Percentiles rank a stretch among this genome's conserved stretches.
Conservation (phyloP, 192 early-diverging fungal species). For the Phlyctochytrium arcticum region DNA sequence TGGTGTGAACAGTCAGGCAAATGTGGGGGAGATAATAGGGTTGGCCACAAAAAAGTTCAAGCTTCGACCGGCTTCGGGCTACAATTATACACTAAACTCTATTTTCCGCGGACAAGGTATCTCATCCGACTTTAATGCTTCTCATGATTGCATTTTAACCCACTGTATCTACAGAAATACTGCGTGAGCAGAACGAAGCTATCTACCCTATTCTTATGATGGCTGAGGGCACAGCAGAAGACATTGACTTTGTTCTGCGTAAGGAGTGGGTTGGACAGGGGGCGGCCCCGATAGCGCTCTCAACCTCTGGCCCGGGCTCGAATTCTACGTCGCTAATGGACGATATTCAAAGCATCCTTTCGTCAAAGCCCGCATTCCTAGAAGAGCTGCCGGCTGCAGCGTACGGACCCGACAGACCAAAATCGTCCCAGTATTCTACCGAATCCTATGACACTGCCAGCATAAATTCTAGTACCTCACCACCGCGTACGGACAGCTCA, state of each 20-base stretch:
- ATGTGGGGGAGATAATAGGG: constrained; percentile 33
- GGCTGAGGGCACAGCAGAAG: constrained; percentile 25
- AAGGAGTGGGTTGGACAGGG: constrained; percentile 29
- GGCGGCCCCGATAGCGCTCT: constrained; percentile 3
- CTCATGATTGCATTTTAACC: background rate
- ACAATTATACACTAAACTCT: constrained; percentile 27
- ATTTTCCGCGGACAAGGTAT: constrained; percentile 33
- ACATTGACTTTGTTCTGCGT: constrained; percentile 42
- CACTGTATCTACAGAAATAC: constrained; percentile 16
- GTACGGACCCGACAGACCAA: background rate
- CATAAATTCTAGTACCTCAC: background rate
- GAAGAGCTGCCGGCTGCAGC: constrained; percentile 23
- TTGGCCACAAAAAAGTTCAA: constrained; percentile 46
- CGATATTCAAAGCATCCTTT: constrained; percentile 15
- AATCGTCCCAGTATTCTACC: background rate
- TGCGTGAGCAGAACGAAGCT: constrained; percentile 17
- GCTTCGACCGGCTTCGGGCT: background rate
- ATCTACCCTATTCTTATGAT: constrained; percentile 34
- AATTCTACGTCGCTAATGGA: constrained; percentile 10
- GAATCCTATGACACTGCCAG: background rate
- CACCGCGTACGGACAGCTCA: background rate
- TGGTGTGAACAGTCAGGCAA: constrained; percentile 31
- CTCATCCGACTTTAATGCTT: background rate
- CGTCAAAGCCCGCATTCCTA: constrained; percentile 25
- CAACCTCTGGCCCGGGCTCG: background rate